These are phyloP conservation scores for Vigna radiata DNA, from an alignment of 306 rosid species.

Conservation along the genomic window DNA sequence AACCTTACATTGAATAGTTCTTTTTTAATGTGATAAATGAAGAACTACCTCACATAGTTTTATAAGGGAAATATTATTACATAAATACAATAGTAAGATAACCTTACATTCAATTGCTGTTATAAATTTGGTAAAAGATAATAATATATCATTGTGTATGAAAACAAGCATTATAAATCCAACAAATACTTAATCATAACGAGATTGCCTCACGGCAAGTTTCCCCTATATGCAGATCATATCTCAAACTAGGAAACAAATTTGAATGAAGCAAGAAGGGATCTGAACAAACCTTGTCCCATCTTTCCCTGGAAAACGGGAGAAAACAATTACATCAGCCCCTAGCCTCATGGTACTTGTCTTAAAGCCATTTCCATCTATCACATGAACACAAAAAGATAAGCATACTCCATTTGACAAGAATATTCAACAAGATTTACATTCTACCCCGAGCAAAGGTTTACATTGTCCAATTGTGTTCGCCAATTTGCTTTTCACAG, in stretches of 20 bases:
- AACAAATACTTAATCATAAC: background rate
- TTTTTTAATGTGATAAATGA: background rate
- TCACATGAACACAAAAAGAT: conserved; percentile 42
- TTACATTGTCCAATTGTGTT: conserved; percentile 95
- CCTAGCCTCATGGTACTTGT: conserved; percentile 99
- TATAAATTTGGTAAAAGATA: background rate
- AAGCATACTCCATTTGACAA: conserved; percentile 39
- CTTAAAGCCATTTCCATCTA: conserved; percentile 99
- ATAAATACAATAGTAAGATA: background rate
- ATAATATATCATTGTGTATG: background rate
- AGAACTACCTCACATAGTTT: background rate
- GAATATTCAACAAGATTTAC: conserved; percentile 6
- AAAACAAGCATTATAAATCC: conserved; percentile 24
- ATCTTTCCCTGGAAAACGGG: conserved; percentile 71
- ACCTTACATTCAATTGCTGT: background rate
- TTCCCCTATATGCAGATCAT: conserved; percentile 33
- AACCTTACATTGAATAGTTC: background rate
- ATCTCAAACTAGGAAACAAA: conserved; percentile 31
- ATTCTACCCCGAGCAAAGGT: conserved; percentile 8
- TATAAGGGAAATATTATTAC: conserved; percentile 4
- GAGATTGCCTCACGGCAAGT: background rate
- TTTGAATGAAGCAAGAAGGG: conserved; percentile 31
- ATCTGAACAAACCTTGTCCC: conserved; percentile 68
- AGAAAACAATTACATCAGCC: conserved; percentile 95
- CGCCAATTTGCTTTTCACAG: conserved; percentile 84